Base-by-base conservation (phyloP, 2,329 filamentous ascomycete genomes). In the Aspergillus tubingensis region DNA sequence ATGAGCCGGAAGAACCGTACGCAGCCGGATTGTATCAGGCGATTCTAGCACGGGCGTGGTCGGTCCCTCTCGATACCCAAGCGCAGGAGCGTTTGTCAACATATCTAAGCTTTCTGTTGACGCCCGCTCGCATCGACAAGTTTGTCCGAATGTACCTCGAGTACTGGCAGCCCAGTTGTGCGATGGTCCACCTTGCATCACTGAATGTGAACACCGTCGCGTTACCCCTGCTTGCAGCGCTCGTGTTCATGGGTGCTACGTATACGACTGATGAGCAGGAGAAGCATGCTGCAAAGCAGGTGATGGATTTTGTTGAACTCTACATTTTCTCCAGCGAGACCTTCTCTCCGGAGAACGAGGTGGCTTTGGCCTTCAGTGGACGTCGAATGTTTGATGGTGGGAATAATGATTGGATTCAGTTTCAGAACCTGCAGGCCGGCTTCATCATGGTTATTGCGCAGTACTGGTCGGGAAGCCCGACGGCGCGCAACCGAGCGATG, bases 161-260 rank as follows among this genome's bases (percentile, higher is more conserved):
- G 39, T 76, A 75, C 59, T 81, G 80, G 75, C 79, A 82, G 36
- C 74, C 74, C 2, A 79, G 78, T 57, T 79, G 76, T 57, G 68
- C 78, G 0, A 76, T 82, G 27, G 65, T 82, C 4, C 79, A 82
- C 62, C 62, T 67, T 8, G 73, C 77, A 5, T 74, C 77, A 0
- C 81, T 82, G 55, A 70, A 78, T 57, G 69, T 75, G 2, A 72
- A 78, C 13, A 70, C 69, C 1, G 72, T 72, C 3, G 67, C 77
- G 2, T 62, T 76, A 30, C 71, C 75, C 1, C 66, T 82, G 5
- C 68, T 82, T 4, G 70, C 77, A 1, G 71, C 76, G 1, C 67
- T 82, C 5, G 67, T 74, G 0, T 74, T 81, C 54, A 76, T 79
- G 67, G 80, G 80, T 4, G 78, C 79, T 0, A 79, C 80, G 70